Conservation (phyloP, 441 rosid species). For the Populus hybrid region DNA sequence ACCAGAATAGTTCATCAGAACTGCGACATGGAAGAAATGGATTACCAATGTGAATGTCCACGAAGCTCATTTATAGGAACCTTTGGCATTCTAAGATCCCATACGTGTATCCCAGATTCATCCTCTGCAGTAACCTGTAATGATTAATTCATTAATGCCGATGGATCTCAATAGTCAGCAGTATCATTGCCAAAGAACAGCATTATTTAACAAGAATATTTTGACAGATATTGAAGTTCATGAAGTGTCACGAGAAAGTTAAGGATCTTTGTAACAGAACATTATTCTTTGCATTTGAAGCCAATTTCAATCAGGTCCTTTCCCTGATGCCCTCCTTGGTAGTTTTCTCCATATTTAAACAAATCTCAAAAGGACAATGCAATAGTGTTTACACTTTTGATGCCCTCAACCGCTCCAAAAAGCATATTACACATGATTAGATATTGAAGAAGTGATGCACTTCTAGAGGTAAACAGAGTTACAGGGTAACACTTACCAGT, state of each 20-base stretch:
- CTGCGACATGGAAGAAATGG: constrained; percentile 1
- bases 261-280: not conserved
- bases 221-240: not conserved
- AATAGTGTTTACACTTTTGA: not conserved
- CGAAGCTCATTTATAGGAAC: constrained; percentile 69
- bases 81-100: constrained; percentile 88
- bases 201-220: not conserved
- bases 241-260: not conserved
- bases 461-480: not conserved
- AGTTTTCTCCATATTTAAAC: not conserved
- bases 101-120: constrained; percentile 78
- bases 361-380: not conserved
- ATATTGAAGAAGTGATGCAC: not conserved
- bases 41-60: constrained; percentile 92
- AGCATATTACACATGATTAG: not conserved
- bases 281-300: not conserved
- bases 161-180: not conserved
- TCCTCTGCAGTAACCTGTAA: constrained; percentile 81
- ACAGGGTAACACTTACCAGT: constrained; percentile 48
- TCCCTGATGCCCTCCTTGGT: no score
- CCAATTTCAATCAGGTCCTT: not conserved
- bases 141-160: constrained; percentile 6
- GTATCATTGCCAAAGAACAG: not conserved
- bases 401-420: not conserved
- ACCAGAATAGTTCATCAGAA: constrained; percentile 7